These are phyloP conservation scores for Stygiomarasmius scandens DNA, from an alignment of 1,284 basidiomycete species.

Conservation along the genomic window DNA sequence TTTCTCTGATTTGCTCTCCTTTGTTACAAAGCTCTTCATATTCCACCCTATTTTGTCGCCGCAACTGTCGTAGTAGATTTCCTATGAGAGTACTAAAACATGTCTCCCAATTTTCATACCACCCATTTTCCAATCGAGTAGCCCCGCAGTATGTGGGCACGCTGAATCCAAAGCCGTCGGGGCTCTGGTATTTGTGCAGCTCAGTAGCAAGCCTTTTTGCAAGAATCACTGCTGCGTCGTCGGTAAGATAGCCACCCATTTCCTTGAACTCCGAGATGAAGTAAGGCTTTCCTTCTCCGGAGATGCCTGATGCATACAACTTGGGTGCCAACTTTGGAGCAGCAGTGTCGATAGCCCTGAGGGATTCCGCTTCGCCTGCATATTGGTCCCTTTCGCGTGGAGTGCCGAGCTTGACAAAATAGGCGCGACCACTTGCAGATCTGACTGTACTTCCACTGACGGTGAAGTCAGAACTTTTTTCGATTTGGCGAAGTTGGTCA, in stretches of 20 bases:
- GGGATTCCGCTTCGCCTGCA: conserved; percentile 71
- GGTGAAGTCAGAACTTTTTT: conserved; percentile 48
- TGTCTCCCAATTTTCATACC: conserved; percentile 73
- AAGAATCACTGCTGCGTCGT: conserved; percentile 50
- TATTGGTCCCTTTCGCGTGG: conserved; percentile 63
- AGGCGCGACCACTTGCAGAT: conserved; percentile 61
- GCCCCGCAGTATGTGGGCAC: conserved; percentile 82
- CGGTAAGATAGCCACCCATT: conserved; percentile 47
- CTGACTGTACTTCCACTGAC: conserved; percentile 48
- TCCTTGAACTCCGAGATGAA: conserved; percentile 80
- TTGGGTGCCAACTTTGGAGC: conserved; percentile 71
- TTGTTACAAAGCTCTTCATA: conserved; percentile 53
- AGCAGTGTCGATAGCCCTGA: conserved; percentile 63
- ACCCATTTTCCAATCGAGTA: conserved; percentile 77
- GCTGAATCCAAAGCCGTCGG: conserved; percentile 70
- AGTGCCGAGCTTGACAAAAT: conserved; percentile 64
- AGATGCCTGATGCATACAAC: conserved; percentile 55
- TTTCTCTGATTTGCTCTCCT: conserved; percentile 56
- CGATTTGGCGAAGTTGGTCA: conserved; percentile 48
- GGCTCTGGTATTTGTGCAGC: conserved; percentile 58
- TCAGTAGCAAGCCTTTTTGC: conserved; percentile 68
- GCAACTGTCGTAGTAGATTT: conserved; percentile 63
- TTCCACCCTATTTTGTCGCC: conserved; percentile 35
- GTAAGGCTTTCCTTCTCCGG: conserved; percentile 53
- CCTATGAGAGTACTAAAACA: conserved; percentile 72